Conservation (phyloP, 768 basidiomycete genomes). For the Arthromyces matolae region DNA sequence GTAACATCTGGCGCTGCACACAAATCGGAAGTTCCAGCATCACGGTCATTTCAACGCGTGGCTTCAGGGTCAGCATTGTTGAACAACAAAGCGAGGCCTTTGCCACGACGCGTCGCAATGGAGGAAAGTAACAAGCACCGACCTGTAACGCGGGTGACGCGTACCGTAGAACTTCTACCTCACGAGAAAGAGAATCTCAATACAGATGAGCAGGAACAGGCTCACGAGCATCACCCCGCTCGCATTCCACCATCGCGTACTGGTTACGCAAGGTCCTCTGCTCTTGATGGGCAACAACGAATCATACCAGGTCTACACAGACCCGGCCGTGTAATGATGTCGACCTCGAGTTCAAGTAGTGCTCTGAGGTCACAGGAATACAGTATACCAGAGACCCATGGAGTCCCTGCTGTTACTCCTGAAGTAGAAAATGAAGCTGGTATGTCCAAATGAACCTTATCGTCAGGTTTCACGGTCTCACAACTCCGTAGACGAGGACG, state of each 20-base stretch:
- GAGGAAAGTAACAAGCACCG: slow-evolving; percentile 32
- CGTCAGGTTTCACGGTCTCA: too few species aligned
- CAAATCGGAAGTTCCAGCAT: slow-evolving; percentile 24
- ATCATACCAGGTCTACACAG: slow-evolving; percentile 43
- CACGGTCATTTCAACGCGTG: slow-evolving; percentile 63
- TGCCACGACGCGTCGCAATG: slow-evolving; percentile 38
- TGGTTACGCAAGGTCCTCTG: slow-evolving; percentile 26
- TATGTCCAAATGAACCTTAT: slow-evolving; percentile 12
- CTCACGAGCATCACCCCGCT: slow-evolving; percentile 27
- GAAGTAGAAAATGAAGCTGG: slow-evolving; percentile 40
- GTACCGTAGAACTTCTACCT: slow-evolving; percentile 27
- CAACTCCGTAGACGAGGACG: slow-evolving; percentile 22
- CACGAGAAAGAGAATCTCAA: slow-evolving; percentile 50
- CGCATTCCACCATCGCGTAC: slow-evolving; percentile 11
- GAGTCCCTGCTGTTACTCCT: slow-evolving; percentile 29
- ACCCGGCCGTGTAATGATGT: slow-evolving; percentile 48
- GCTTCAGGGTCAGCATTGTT: slow-evolving; percentile 56
- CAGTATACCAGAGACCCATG: slow-evolving; percentile 26
- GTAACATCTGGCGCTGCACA: slow-evolving; percentile 30
- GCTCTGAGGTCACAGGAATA: slow-evolving; percentile 11
- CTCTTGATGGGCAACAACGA: slow-evolving; percentile 27
- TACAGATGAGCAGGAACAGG: slow-evolving; percentile 33
- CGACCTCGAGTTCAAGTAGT: slow-evolving; percentile 21
- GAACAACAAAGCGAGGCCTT: slow-evolving; percentile 30
- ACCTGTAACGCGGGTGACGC: slow-evolving; percentile 11